These are phyloP conservation scores for Cyclotella choctawhatcheeana DNA, from an alignment of 108 stramenopile genomes.

Conservation along the genomic window DNA sequence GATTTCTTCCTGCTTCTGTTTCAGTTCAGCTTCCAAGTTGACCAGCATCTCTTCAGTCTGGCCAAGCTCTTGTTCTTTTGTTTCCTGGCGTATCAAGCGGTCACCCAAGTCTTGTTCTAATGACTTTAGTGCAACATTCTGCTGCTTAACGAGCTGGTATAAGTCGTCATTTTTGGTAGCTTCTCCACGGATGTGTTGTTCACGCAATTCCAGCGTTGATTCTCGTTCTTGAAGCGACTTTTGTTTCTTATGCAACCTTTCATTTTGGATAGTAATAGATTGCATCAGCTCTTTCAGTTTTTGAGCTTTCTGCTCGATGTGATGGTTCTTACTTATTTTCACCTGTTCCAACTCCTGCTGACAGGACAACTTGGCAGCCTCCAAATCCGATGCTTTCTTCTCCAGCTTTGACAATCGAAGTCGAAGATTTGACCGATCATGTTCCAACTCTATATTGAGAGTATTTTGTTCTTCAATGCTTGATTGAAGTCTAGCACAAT, in stretches of 20 bases:
- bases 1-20: slow-evolving; percentile 32
- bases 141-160: slow-evolving; percentile 28
- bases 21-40: slow-evolving; percentile 34
- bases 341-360: slow-evolving; percentile 19
- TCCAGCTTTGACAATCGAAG: slow-evolving; percentile 28
- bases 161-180: slow-evolving; percentile 30
- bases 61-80: slow-evolving; percentile 40
- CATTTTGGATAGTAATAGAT: slow-evolving; percentile 36
- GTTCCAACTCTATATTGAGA: slow-evolving; percentile 23
- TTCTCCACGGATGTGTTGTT: slow-evolving; percentile 31
- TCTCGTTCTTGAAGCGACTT: slow-evolving; percentile 39
- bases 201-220: slow-evolving; percentile 21
- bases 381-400: slow-evolving; percentile 22
- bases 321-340: slow-evolving; percentile 31
- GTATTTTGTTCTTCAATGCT: slow-evolving; percentile 3
- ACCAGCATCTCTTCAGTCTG: slow-evolving; percentile 27
- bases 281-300: slow-evolving; percentile 49
- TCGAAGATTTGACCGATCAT: slow-evolving; percentile 35
- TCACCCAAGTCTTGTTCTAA: slow-evolving; percentile 39
- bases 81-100: slow-evolving; percentile 24
- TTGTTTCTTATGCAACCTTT: slow-evolving; percentile 43
- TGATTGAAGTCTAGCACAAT: neutral
- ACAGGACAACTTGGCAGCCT: slow-evolving; percentile 5
- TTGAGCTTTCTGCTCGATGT: slow-evolving; percentile 42
- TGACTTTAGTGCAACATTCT: slow-evolving; percentile 27